These are phyloP conservation scores for Populus simonii DNA, from an alignment of 345 rosid species.

Conservation along the genomic window DNA sequence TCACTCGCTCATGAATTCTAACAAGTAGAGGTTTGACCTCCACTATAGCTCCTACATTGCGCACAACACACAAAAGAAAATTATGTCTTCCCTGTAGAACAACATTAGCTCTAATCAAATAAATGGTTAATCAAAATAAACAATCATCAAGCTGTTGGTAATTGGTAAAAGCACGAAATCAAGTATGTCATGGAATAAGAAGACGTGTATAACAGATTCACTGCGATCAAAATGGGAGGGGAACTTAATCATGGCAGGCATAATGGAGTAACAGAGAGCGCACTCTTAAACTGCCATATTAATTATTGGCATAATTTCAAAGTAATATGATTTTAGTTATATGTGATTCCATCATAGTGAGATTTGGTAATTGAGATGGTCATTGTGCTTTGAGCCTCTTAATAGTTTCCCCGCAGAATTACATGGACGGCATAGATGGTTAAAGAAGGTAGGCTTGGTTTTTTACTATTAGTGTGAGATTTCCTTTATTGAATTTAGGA, in stretches of 20 bases:
- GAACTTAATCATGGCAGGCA: not conserved
- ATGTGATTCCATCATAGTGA: not conserved
- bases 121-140: not conserved
- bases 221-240: not conserved
- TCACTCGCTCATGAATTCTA: constrained; percentile 81
- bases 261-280: not conserved
- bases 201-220: not conserved
- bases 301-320: not conserved
- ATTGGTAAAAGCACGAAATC: not conserved
- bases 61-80: not conserved
- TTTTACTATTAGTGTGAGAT: not conserved
- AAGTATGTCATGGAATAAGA: no score
- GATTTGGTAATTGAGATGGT: not conserved
- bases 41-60: constrained; percentile 57
- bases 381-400: not conserved
- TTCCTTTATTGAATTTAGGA: not conserved
- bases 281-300: not conserved
- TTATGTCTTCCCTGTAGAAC: not conserved
- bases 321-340: not conserved
- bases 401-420: not conserved
- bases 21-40: constrained; percentile 85
- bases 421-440: not conserved
- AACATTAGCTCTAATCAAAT: not conserved
- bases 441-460: not conserved
- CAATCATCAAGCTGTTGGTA: not conserved